Evolutionary conservation across 2,329 filamentous ascomycete species (phyloP).

Genomic region (Sporothrix schenckii): DNA sequence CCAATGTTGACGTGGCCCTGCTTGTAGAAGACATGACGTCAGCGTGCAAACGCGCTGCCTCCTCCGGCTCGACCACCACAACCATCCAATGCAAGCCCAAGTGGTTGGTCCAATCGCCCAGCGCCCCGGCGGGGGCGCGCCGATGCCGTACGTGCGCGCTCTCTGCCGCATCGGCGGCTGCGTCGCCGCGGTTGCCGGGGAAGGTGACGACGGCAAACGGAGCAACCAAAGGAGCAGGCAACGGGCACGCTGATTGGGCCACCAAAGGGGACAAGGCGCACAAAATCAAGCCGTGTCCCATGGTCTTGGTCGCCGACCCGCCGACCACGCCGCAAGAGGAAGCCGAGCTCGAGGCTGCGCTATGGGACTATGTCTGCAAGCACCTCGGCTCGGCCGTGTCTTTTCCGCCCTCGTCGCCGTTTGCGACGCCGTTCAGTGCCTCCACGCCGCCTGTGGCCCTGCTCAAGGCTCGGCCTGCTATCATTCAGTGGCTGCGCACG

Average conservation of each 20-base stretch:
- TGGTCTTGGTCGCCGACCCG: conserved; percentile 34
- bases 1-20: conserved; percentile 64
- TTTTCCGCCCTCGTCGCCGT: neutral
- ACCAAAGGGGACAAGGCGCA: conserved; percentile 20
- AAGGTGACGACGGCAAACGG: neutral
- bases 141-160: conserved; percentile 76
- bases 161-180: conserved; percentile 40
- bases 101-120: conserved; percentile 77
- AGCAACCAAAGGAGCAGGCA: neutral
- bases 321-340: conserved; percentile 24
- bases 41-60: conserved; percentile 7
- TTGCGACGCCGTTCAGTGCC: neutral
- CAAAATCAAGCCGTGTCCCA: conserved; percentile 36
- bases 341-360: conserved; percentile 27
- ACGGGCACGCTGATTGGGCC: neutral
- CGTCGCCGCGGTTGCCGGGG: neutral
- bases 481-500: conserved; percentile 46
- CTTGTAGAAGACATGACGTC: conserved; percentile 74
- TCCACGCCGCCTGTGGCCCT: neutral
- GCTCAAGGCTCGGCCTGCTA: conserved; percentile 39
- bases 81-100: conserved; percentile 81
- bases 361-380: conserved; percentile 41
- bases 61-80: conserved; percentile 29
- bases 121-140: conserved; percentile 63
- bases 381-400: conserved; percentile 44